A percentile compares a stretch with the other conserved stretches of the same genome.
These are phyloP conservation scores for Trypanosoma vivax DNA, from an alignment of 208 protist genomes.

Conservation along the genomic window DNA sequence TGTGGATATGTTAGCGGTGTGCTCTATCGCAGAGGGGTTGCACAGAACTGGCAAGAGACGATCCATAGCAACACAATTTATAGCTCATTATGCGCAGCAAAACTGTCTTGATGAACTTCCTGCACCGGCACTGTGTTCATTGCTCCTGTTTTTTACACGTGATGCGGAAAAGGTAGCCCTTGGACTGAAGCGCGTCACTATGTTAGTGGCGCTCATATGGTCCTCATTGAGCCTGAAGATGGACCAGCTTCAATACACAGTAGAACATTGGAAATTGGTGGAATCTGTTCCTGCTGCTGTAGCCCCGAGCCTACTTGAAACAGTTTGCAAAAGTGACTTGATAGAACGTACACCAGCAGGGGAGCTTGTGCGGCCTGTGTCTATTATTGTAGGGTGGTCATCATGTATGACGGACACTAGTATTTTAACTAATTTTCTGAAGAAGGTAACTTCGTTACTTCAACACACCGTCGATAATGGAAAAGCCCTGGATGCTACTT, in stretches of 20 bases:
- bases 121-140: conserved; percentile 10
- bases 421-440: conserved; percentile 13
- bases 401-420: neutral
- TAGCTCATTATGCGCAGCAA: conserved; percentile 18
- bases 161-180: conserved; percentile 21
- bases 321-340: conserved; percentile 5
- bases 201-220: conserved; percentile 23
- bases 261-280: conserved; percentile 9
- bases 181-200: conserved; percentile 11
- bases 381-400: conserved; percentile 13
- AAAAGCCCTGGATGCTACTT: neutral
- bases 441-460: conserved; percentile 5
- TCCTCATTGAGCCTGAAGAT: conserved; percentile 22
- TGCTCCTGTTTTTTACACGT: conserved; percentile 17
- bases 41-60: conserved; percentile 16
- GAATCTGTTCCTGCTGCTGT: conserved; percentile 12
- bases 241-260: conserved; percentile 4
- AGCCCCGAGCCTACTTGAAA: neutral
- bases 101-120: conserved; percentile 17
- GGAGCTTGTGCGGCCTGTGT: conserved; percentile 17
- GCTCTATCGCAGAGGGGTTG: conserved; percentile 15
- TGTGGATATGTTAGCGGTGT: conserved; percentile 16
- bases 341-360: conserved; percentile 9
- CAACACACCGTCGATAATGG: neutral
- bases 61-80: conserved; percentile 20